Conservation (phyloP, 768 basidiomycete species). For the Butyriboletus loyo region DNA sequence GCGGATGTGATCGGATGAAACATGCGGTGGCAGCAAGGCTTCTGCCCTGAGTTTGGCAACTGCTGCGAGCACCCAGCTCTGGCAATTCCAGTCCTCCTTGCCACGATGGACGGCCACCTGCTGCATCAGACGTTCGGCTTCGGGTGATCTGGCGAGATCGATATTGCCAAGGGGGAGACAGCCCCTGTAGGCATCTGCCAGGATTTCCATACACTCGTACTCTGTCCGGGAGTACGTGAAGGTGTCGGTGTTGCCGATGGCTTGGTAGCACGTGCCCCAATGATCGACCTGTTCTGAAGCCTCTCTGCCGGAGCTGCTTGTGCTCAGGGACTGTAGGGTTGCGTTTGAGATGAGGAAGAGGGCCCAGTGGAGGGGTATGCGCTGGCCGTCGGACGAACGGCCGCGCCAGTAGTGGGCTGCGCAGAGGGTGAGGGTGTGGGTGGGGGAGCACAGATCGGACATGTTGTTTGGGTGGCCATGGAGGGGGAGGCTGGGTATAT, state of each 20-base stretch:
- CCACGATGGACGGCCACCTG: constrained; percentile 25
- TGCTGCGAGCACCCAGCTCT: constrained; percentile 28
- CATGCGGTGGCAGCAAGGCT: constrained; percentile 12
- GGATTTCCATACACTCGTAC: constrained; percentile 31
- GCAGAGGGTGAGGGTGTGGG: constrained; percentile 23
- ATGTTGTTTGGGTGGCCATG: constrained; percentile 14
- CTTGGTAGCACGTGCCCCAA: constrained; percentile 31
- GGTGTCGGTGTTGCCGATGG: constrained; percentile 29
- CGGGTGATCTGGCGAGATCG: constrained; percentile 6
- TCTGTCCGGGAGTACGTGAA: constrained; percentile 25
- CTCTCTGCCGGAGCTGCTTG: constrained; percentile 22
- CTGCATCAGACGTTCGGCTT: constrained; percentile 20
- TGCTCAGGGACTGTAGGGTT: constrained; percentile 15
- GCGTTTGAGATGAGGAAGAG: constrained; percentile 29
- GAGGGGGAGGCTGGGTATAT: constrained; percentile 5
- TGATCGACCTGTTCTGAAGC: constrained; percentile 25
- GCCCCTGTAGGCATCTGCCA: constrained; percentile 27
- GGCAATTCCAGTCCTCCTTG: constrained; percentile 33
- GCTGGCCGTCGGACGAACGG: constrained; percentile 17
- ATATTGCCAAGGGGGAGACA: constrained; percentile 28
- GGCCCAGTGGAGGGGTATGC: constrained; percentile 29
- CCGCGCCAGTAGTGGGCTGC: constrained; percentile 32
- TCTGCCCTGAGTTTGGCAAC: constrained; percentile 23
- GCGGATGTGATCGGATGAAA: constrained; percentile 20
- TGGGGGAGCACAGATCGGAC: constrained; percentile 6